Evolutionary conservation across 2,329 filamentous ascomycete genomes (phyloP).

Genomic region (Rutstroemia sp.): DNA sequence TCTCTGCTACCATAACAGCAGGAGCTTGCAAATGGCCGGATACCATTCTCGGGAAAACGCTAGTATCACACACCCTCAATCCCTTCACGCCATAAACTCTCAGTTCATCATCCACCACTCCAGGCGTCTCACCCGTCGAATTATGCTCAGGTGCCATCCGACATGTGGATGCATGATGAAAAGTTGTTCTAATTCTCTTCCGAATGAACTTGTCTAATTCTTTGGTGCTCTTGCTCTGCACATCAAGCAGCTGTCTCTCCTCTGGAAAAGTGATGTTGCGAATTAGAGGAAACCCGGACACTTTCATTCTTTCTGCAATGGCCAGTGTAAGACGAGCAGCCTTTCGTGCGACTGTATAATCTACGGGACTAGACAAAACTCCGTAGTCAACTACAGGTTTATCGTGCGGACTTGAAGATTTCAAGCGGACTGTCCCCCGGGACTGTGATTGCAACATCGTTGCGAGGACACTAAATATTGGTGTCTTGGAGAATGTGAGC

Average conservation of each 20-base stretch:
- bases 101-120: slow-evolving; percentile 22
- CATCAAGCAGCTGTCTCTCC: neutral
- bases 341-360: neutral
- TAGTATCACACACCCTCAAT: slow-evolving; percentile 22
- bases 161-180: neutral
- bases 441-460: slow-evolving; percentile 8
- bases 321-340: slow-evolving; percentile 8
- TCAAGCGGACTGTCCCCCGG: slow-evolving; percentile 3
- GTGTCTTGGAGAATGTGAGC: neutral
- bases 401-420: slow-evolving; percentile 2
- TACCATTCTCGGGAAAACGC: slow-evolving; percentile 20
- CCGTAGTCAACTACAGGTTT: slow-evolving; percentile 10
- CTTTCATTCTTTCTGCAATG: slow-evolving; percentile 6
- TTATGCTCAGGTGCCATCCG: slow-evolving; percentile 26
- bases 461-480: slow-evolving; percentile 5
- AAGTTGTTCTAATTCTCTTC: neutral
- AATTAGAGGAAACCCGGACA: slow-evolving; percentile 18
- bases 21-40: slow-evolving; percentile 24
- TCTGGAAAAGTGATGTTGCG: neutral
- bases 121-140: neutral
- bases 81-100: slow-evolving; percentile 21
- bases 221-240: neutral
- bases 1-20: slow-evolving; percentile 23
- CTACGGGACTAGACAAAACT: slow-evolving; percentile 2
- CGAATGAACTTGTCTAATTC: slow-evolving; percentile 4